Conservation (phyloP, 805 yeast species). For the Pichia manshurica region DNA sequence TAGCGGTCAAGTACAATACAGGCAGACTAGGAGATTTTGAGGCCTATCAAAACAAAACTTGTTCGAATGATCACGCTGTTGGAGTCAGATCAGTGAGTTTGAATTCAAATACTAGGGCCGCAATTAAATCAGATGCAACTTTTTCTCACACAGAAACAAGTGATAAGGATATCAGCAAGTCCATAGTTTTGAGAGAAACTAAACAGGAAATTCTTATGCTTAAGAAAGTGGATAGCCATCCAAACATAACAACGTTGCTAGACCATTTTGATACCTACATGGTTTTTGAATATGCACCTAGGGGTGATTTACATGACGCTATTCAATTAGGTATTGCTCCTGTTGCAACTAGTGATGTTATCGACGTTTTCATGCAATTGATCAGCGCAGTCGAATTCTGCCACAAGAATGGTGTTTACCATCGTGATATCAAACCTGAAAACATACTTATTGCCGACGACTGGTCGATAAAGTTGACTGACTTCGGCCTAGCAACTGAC, state of each 20-base stretch:
- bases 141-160: constrained; percentile 13
- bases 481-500: constrained; percentile 56
- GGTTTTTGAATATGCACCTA: constrained; percentile 72
- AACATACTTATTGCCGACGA: constrained; percentile 48
- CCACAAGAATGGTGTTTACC: constrained; percentile 44
- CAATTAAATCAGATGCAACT: constrained; percentile 8
- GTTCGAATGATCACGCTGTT: constrained; percentile 6
- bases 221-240: constrained; percentile 50
- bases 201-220: constrained; percentile 64
- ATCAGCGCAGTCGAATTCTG: constrained; percentile 46
- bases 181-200: constrained; percentile 49
- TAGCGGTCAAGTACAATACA: constrained; percentile 82
- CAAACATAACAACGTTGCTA: constrained; percentile 40
- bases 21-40: constrained; percentile 44
- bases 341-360: constrained; percentile 46
- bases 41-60: constrained; percentile 17
- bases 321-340: constrained; percentile 64
- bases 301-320: constrained; percentile 84
- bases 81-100: constrained; percentile 14
- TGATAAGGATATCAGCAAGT: constrained; percentile 21
- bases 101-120: constrained; percentile 14
- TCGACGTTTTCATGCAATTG: constrained; percentile 48
- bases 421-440: constrained; percentile 55
- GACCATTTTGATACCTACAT: constrained; percentile 50
- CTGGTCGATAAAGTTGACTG: constrained; percentile 53